phyloP scores from a whole-genome alignment of 2,329 filamentous ascomycete species.

The Ascomycota sp. region DNA sequence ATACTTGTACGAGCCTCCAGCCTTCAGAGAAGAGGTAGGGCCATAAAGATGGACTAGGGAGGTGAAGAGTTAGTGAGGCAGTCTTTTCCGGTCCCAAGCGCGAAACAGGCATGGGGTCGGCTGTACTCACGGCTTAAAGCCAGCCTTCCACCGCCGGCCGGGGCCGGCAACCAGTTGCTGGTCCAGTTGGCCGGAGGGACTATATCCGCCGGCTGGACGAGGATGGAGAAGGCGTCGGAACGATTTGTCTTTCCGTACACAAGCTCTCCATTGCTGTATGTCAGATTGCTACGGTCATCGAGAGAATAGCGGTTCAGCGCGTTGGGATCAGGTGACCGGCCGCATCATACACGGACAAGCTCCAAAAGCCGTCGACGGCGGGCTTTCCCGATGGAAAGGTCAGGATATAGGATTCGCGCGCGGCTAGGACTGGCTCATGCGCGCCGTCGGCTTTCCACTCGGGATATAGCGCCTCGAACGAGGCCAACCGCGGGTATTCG shows the following conservation, averaged over 20 bases:
- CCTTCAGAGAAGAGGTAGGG: no score
- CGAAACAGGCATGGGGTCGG: no score
- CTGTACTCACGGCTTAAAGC: background rate
- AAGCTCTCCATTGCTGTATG: constrained; percentile 6
- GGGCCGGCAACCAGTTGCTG: constrained; percentile 2
- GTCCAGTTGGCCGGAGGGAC: constrained; percentile 9
- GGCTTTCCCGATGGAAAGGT: constrained; percentile 3
- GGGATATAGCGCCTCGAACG: constrained; percentile 1
- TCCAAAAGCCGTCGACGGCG: constrained; percentile 7
- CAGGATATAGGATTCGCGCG: constrained; percentile 2
- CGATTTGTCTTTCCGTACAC: constrained; percentile 1
- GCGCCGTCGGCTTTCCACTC: background rate
- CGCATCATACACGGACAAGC: constrained; percentile 8
- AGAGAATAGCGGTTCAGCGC: constrained; percentile 6
- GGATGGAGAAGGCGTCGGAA: constrained; percentile 7
- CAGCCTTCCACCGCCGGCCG: background rate
- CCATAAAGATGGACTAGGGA: no score
- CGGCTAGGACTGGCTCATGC: background rate
- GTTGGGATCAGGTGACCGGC: constrained; percentile 8
- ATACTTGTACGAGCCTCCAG: no score
- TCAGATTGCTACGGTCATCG: constrained; percentile 8
- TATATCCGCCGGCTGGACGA: constrained; percentile 8
- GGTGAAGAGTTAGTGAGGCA: no score
- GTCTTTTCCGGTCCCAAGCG: no score
- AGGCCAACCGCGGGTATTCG: background rate